Conservation (phyloP, 192 early-diverging fungal species). For the Lobosporangium transversale region DNA sequence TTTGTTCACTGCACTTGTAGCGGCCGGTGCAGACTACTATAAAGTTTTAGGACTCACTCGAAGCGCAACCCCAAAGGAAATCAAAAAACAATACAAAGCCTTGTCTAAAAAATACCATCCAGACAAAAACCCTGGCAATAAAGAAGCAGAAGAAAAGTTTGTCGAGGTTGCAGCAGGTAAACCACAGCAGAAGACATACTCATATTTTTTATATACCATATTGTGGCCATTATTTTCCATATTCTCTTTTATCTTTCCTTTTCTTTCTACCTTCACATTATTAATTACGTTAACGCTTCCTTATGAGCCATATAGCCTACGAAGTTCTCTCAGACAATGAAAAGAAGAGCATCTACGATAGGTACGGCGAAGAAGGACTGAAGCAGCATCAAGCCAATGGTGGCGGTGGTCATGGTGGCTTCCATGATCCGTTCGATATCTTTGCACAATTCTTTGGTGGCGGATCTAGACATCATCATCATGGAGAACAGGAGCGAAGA, state of each 20-base stretch:
- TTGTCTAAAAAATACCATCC: slow-evolving; percentile 90
- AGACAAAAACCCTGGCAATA: slow-evolving; percentile 88
- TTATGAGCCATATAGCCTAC: slow-evolving; percentile 74
- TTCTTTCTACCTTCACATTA: background rate
- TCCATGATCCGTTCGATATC: slow-evolving; percentile 98
- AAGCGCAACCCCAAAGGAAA: slow-evolving; percentile 81
- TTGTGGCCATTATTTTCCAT: background rate
- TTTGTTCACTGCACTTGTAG: slow-evolving; percentile 19
- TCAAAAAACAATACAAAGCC: slow-evolving; percentile 94
- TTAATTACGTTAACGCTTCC: too few relatives aligned
- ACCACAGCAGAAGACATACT: too few relatives aligned
- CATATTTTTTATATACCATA: background rate
- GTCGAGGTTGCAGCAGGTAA: slow-evolving; percentile 85
- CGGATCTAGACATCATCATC: slow-evolving; percentile 29
- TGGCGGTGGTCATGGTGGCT: slow-evolving; percentile 67
- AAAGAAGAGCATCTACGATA: slow-evolving; percentile 90
- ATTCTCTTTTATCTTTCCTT: background rate
- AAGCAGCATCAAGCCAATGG: slow-evolving; percentile 69
- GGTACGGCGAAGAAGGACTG: slow-evolving; percentile 96
- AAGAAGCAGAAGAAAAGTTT: slow-evolving; percentile 87
- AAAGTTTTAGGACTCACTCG: slow-evolving; percentile 86
- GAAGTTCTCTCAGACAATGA: slow-evolving; percentile 93
- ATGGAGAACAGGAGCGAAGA: slow-evolving; percentile 73
- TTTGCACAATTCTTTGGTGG: slow-evolving; percentile 92
- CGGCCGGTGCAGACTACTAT: slow-evolving; percentile 79